Percentiles rank a stretch among this genome's conserved stretches.
These are phyloP conservation scores for Ajuga chamaepitys DNA, from an alignment of 257 asterid species.

Conservation along the genomic window DNA sequence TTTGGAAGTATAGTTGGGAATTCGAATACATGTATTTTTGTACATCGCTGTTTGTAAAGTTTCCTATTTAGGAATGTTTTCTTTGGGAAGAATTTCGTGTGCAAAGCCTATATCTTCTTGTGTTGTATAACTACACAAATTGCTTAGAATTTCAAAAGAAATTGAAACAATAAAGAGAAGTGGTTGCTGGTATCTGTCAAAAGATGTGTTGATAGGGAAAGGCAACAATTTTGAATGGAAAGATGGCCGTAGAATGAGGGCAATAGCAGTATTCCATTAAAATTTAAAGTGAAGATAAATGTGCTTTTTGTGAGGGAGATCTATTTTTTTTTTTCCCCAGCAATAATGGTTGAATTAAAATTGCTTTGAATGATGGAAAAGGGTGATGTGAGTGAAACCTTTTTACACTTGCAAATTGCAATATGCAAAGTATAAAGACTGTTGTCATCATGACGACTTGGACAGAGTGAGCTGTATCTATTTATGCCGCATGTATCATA, in stretches of 20 bases:
- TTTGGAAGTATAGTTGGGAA: slow-evolving; percentile 20
- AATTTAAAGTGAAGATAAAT: not conserved
- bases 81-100: not conserved
- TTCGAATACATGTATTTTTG: slow-evolving; percentile 24
- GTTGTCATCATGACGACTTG: slow-evolving; percentile 6
- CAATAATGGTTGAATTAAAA: not conserved
- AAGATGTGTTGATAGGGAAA: not conserved
- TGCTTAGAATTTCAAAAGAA: not conserved
- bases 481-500: too few species aligned
- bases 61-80: not conserved
- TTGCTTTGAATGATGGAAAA: slow-evolving; percentile 2
- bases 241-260: slow-evolving; percentile 14
- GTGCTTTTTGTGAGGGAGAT: slow-evolving; percentile 8
- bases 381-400: slow-evolving; percentile 9
- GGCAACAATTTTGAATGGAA: not conserved
- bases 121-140: slow-evolving; percentile 14
- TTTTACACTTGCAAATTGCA: not conserved
- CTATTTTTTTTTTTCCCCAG: slow-evolving; percentile 14
- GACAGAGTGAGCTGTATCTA: not conserved
- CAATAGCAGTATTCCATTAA: slow-evolving; percentile 13
- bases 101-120: not conserved
- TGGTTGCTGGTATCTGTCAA: too few species aligned
- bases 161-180: not conserved
- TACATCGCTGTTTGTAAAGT: slow-evolving; percentile 28
- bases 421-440: not conserved